Evolutionary conservation across 768 basidiomycete genomes (phyloP), one percentile per base, ranked within the genome.

Genomic region (Sarcodon aspratus): DNA sequence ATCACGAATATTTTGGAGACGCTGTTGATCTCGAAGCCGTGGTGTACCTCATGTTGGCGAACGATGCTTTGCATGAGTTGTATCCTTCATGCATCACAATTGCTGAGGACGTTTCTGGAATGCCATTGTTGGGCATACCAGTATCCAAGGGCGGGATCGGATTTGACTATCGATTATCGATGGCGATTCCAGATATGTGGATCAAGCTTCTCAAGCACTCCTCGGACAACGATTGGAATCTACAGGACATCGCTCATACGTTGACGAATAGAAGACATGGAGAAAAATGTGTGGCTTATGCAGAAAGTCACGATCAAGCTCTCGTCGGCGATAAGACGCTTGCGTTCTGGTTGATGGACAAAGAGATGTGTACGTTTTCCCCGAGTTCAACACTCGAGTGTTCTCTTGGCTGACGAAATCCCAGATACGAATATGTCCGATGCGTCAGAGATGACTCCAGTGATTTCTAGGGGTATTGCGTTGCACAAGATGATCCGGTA

Each of bases 171-270:
- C 85, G 96, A 33, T 72, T 99, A 43, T 91, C 92, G 31, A 99
- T 98, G 96, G 96, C 96, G 17, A 78, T 99, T 46, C 96, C 96
- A 2, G 96, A 99, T 65, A 97, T 95, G 93, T 99, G 93, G 92
- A 99, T 99, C 72, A 98, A 99, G 66, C 73, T 98, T 27, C 77
- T 98, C 56, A 99, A 98, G 63, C 96, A 99, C 68, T 79, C 78
- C 60, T 53, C 66, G 3, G 96, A 99, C 62, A 77, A 84, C 52
- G 76, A 83, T 37, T 99, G 96, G 96, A 75, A 95, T 45, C 71
- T 99, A 57, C 79, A 71, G 45, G 76, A 85, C 61, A 93, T 98
- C 51, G 82, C 85, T 13, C 84, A 85, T 61, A 98, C 92, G 1
- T 67, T 99, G 52, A 92, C 77, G 17, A 96, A 99, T 65, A 75